A percentile compares a stretch with the other conserved stretches of the same genome.
These are phyloP conservation scores for Dysphania ambrosioides DNA, from an alignment of 148 eudicot genomes.

Conservation along the genomic window DNA sequence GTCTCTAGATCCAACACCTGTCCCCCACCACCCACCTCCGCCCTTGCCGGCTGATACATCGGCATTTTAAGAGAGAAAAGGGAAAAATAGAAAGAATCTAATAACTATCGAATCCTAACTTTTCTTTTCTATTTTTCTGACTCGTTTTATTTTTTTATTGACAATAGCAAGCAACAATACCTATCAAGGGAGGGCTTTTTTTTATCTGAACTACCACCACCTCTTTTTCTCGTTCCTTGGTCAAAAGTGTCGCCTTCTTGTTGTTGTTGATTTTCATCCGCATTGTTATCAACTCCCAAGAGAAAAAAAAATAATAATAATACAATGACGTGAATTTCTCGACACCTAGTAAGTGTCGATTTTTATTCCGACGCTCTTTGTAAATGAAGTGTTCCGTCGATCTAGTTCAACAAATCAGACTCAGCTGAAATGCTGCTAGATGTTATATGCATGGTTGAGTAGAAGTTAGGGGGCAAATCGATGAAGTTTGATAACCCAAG, in stretches of 20 bases:
- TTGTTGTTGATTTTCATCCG: constrained; percentile 21
- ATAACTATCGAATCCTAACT: constrained; percentile 1
- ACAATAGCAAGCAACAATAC: constrained; percentile 35
- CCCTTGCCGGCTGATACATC: constrained; percentile 44
- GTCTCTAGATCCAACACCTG: constrained; percentile 69
- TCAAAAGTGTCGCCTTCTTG: constrained; percentile 43
- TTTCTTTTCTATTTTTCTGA: not conserved
- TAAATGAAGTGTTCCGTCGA: not conserved
- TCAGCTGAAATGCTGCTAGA: not conserved
- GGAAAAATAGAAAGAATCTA: not conserved
- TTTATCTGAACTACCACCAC: constrained; percentile 19
- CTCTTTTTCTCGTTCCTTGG: constrained; percentile 28
- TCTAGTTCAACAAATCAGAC: not conserved
- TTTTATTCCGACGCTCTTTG: too few species aligned
- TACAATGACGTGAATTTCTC: too few species aligned
- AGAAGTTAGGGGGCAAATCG: not conserved
- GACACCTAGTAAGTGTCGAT: too few species aligned
- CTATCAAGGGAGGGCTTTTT: constrained; percentile 31
- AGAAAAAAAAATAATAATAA: too few species aligned
- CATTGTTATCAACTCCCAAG: constrained; percentile 19
- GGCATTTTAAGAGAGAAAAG: constrained; percentile 35
- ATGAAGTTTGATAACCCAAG: not conserved
- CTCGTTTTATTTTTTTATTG: constrained; percentile 9
- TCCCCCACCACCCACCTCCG: constrained; percentile 55
- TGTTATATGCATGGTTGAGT: not conserved